Evolutionary conservation across 1,284 basidiomycete genomes (phyloP).

Genomic region (Cryptococcus sp.): DNA sequence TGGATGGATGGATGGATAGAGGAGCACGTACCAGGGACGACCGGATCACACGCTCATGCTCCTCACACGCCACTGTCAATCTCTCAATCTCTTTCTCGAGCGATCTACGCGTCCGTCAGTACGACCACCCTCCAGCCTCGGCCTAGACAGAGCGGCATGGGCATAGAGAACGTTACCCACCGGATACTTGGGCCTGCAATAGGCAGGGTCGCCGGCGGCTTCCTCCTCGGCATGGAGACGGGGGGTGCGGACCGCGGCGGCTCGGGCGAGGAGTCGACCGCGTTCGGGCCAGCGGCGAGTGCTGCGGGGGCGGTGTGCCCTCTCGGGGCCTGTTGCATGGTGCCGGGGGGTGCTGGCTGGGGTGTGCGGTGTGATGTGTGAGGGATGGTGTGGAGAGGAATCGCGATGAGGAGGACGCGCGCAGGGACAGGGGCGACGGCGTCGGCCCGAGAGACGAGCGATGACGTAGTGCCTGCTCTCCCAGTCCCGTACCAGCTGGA

Average conservation of each 20-base stretch:
- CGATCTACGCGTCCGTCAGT: slow-evolving; percentile 16
- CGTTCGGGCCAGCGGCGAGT: neutral
- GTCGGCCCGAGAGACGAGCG: too few species aligned
- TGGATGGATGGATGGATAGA: neutral
- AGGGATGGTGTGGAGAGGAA: neutral
- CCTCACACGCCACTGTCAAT: slow-evolving; percentile 31
- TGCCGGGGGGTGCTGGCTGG: slow-evolving; percentile 5
- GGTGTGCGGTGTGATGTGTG: slow-evolving; percentile 9
- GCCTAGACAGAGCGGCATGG: too few species aligned
- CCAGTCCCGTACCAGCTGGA: too few species aligned
- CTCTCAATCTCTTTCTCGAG: slow-evolving; percentile 38
- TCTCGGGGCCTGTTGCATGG: neutral
- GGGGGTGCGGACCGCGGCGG: slow-evolving; percentile 2
- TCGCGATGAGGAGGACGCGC: too few species aligned
- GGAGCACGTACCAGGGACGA: slow-evolving; percentile 29
- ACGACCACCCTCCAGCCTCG: too few species aligned
- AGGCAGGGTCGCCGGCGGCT: slow-evolving; percentile 10
- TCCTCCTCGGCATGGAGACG: slow-evolving; percentile 1
- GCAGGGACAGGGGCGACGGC: too few species aligned
- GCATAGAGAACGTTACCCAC: slow-evolving; percentile 11
- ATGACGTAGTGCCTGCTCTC: too few species aligned
- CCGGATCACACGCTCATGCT: slow-evolving; percentile 41
- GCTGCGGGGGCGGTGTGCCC: neutral
- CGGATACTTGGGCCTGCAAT: slow-evolving; percentile 9
- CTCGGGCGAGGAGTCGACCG: neutral